Evolutionary conservation across 1,284 basidiomycete genomes (phyloP).

Genomic region (Wallemia ichthyophaga): DNA sequence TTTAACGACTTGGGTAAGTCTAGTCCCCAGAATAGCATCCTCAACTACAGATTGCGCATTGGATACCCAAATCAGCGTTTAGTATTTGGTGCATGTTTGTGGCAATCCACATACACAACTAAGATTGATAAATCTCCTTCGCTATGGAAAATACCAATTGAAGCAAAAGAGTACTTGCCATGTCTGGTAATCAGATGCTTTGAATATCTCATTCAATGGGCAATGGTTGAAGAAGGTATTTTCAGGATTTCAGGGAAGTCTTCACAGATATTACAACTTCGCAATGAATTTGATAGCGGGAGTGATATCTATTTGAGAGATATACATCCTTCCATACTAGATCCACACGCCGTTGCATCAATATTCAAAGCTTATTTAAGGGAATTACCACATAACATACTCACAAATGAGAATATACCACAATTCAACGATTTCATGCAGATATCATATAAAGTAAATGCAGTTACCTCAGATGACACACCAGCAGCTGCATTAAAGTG

Average conservation of each 20-base stretch:
- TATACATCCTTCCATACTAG: conserved; percentile 46
- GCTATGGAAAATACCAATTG: not conserved
- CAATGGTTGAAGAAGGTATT: conserved; percentile 2
- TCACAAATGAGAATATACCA: not conserved
- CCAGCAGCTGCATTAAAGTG: not conserved
- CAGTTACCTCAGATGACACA: not conserved
- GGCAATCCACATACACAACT: not conserved
- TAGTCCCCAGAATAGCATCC: not conserved
- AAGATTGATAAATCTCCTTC: not conserved
- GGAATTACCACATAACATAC: conserved; percentile 10
- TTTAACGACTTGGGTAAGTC: not conserved
- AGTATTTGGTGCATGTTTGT: not conserved
- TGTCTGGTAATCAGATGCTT: not conserved
- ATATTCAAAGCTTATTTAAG: conserved; percentile 22
- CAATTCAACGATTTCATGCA: not conserved
- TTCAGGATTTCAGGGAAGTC: conserved; percentile 38
- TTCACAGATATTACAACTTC: conserved; percentile 37
- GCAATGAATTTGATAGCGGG: conserved; percentile 57
- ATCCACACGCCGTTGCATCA: conserved; percentile 71
- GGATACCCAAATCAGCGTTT: not conserved
- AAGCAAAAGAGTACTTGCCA: not conserved
- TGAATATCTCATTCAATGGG: not conserved
- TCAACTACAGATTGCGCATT: not conserved
- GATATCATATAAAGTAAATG: not conserved
- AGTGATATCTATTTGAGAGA: conserved; percentile 49